Conservation (phyloP, 495 filamentous ascomycete species). For the Penicillium herquei region DNA sequence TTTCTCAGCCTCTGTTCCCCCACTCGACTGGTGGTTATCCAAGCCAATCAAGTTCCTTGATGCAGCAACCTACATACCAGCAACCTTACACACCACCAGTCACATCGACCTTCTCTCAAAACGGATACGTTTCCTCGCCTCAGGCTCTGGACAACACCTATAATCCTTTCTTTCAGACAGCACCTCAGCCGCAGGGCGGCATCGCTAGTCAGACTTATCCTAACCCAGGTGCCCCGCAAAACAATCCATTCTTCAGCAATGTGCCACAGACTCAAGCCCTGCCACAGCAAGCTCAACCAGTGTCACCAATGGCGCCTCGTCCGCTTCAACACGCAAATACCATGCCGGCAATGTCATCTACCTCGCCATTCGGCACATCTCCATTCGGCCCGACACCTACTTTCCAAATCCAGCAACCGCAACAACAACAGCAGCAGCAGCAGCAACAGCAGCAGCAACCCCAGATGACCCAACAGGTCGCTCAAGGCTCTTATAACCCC, state of each 20-base stretch:
- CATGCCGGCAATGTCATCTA: conserved; percentile 37
- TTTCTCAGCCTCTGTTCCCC: conserved; percentile 73
- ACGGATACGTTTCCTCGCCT: conserved; percentile 40
- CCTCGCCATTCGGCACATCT: conserved; percentile 32
- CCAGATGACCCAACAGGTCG: conserved; percentile 11
- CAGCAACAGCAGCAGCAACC: conserved; percentile 33
- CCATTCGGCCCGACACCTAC: conserved; percentile 38
- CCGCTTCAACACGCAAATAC: conserved; percentile 43
- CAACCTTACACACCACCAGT: conserved; percentile 61
- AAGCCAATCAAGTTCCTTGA: conserved; percentile 45
- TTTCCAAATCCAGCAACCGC: conserved; percentile 35
- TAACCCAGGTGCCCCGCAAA: conserved; percentile 33
- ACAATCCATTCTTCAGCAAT: conserved; percentile 56
- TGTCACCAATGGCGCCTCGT: conserved; percentile 28
- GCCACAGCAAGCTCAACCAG: conserved; percentile 22
- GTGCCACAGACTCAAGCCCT: conserved; percentile 33
- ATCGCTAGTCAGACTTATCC: conserved; percentile 29
- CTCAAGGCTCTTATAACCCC: conserved; percentile 36
- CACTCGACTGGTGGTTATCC: conserved; percentile 79
- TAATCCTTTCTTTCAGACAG: conserved; percentile 66
- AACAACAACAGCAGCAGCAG: conserved; percentile 34
- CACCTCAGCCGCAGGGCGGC: conserved; percentile 39
- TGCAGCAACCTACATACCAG: conserved; percentile 46
- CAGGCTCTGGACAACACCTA: conserved; percentile 46
- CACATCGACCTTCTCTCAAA: conserved; percentile 55